Percentiles rank a stretch among this genome's conserved stretches.
Conservation (phyloP, 2,329 filamentous ascomycete species). For the Clarireedia monteithiana region DNA sequence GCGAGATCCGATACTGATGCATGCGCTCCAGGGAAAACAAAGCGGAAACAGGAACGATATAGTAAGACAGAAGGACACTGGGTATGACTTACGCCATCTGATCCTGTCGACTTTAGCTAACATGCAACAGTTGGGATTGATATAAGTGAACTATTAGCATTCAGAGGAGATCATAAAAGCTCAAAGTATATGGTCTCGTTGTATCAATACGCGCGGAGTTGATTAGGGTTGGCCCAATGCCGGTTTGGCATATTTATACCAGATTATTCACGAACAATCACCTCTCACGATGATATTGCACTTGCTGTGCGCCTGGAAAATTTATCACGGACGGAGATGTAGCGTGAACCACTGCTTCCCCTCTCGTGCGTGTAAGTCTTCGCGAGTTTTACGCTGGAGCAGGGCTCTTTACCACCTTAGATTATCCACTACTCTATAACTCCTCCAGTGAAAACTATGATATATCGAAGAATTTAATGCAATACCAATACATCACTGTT, state of each 20-base stretch:
- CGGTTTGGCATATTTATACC: slow-evolving; percentile 4
- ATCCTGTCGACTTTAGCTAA: background rate
- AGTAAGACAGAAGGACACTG: slow-evolving; percentile 69
- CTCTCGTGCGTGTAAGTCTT: too few relatives aligned
- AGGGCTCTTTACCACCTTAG: too few relatives aligned
- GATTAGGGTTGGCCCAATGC: background rate
- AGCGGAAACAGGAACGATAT: slow-evolving; percentile 58
- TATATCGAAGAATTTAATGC: too few relatives aligned
- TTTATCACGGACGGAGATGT: too few relatives aligned
- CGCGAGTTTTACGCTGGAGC: too few relatives aligned
- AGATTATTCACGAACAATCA: background rate
- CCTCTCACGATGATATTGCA: background rate
- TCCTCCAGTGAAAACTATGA: too few relatives aligned
- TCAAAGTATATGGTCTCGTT: slow-evolving; percentile 1
- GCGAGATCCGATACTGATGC: slow-evolving; percentile 8
- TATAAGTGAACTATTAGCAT: background rate
- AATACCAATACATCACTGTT: too few relatives aligned
- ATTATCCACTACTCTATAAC: too few relatives aligned
- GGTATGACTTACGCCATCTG: slow-evolving; percentile 42
- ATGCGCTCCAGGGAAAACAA: slow-evolving; percentile 54
- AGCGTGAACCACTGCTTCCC: too few relatives aligned
- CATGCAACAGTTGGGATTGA: slow-evolving; percentile 4
- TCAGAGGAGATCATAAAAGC: background rate
- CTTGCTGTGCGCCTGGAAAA: too few relatives aligned
- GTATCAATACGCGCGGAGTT: slow-evolving; percentile 4